Evolutionary conservation across 345 rosid species (phyloP), one percentile per base, ranked within the genome.

Genomic region (Kandelia obovata): DNA sequence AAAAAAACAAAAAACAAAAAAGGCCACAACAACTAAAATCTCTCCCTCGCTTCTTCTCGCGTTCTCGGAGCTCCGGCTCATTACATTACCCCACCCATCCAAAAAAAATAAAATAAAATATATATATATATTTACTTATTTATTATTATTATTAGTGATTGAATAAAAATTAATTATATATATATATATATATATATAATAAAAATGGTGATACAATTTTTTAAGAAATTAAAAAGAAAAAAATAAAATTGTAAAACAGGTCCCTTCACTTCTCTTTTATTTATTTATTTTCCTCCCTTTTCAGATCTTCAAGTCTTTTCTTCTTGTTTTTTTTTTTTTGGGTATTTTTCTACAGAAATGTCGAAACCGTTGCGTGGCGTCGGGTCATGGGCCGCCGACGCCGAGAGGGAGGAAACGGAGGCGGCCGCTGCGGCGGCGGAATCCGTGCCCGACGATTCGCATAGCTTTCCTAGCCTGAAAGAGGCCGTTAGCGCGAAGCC

Each of bases 361-460:
- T 80, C 90, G 53, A 85, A 83, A 69, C 71, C 91, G 7, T 87
- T 95, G 97, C 86, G 97, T 63, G 79, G 69, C 68, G 81, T 89
- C 85, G 96, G 97, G 78, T 81, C 86, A 28, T 92, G 99, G 99
- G 99, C 99, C 71, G 96, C 89, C 72, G 99, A 95, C 73, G 88
- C 93, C 25, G 99, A 95, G 84, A 83, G 76, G 19, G 96, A 86
- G 21, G 95, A 89, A 35, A 91, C 79, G 26, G 97, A 75, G 20
- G 83, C 77, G 0, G 78, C 78, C 1, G 80, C 83, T 0, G 78
- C 46, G 2, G 46, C 0, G 92, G 97, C 77, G 0, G 79, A 80
- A 11, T 85, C 79, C 4, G 62, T 74, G 0, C 76, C 81, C 5
- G 94, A 94, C 7, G 98, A 43, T 74, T 61, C 88, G 0, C 85